Percentiles rank a stretch among this genome's conserved stretches.
Evolutionary conservation across 257 asterid species (phyloP).

Genomic region (Voacanga thouarsii): DNA sequence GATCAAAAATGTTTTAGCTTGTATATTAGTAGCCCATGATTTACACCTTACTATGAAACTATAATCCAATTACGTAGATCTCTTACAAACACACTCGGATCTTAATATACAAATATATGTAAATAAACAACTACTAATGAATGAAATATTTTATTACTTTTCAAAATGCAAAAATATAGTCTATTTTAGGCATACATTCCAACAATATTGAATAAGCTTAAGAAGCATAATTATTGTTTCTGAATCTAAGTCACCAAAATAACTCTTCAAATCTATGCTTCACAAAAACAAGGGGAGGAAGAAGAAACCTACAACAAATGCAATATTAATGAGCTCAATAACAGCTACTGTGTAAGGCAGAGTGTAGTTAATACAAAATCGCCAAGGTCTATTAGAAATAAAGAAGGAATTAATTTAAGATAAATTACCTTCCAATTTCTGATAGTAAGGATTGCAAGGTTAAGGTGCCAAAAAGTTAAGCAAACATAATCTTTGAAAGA

Average conservation of each 20-base stretch:
- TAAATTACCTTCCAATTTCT: slow-evolving; percentile 12
- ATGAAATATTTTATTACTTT: too few species aligned
- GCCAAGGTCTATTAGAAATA: slow-evolving; percentile 63
- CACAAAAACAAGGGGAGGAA: background rate
- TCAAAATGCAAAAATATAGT: too few species aligned
- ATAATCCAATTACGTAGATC: too few species aligned
- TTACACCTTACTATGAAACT: too few species aligned
- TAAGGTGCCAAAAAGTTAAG: slow-evolving; percentile 5
- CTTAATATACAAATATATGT: too few species aligned
- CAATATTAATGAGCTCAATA: slow-evolving; percentile 97
- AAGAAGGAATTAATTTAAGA: slow-evolving; percentile 34
- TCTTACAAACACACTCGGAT: too few species aligned
- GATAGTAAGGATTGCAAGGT: slow-evolving; percentile 13
- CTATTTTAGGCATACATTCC: too few species aligned
- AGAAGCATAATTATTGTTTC: slow-evolving; percentile 10
- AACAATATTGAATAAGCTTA: slow-evolving; percentile 98
- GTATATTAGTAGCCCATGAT: too few species aligned
- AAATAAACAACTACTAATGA: too few species aligned
- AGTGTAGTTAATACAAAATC: slow-evolving; percentile 95
- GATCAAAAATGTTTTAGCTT: too few species aligned
- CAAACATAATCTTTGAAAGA: slow-evolving; percentile 19
- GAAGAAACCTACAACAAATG: slow-evolving; percentile 78
- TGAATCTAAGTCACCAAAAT: slow-evolving; percentile 11
- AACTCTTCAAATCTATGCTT: slow-evolving; percentile 2
- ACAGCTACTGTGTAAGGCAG: slow-evolving; percentile 88